Evolutionary conservation across 1,139 yeast genomes (phyloP).

Genomic region (Scheffersomyces illinoinensis): DNA sequence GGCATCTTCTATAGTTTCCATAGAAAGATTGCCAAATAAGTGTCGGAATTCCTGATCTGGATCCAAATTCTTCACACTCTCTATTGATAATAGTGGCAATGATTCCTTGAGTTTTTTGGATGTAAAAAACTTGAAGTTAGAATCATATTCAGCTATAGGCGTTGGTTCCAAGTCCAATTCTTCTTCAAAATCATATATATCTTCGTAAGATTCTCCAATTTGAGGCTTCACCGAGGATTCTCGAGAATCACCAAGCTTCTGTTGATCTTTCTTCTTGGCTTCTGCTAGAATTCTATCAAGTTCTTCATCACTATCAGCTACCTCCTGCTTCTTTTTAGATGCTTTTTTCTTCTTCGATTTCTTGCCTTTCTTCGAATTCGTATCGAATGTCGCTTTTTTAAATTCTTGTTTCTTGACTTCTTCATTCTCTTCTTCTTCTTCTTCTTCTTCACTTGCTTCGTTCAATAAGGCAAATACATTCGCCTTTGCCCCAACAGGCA

Average conservation of each 20-base stretch:
- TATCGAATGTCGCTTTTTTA: conserved; percentile 12
- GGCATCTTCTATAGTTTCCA: conserved; percentile 71
- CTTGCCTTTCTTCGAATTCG: conserved; percentile 11
- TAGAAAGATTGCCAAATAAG: conserved; percentile 72
- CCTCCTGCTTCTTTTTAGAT: conserved; percentile 9
- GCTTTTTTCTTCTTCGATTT: conserved; percentile 7
- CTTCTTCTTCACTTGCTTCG: conserved; percentile 37
- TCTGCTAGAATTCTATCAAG: conserved; percentile 42
- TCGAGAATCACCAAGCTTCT: background rate
- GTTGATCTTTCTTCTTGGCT: conserved; percentile 33
- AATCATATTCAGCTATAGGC: conserved; percentile 36
- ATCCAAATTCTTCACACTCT: conserved; percentile 59
- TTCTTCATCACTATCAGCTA: conserved; percentile 39
- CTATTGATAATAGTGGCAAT: conserved; percentile 42
- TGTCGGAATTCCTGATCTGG: conserved; percentile 77
- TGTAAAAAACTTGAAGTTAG: conserved; percentile 49
- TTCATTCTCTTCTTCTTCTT: conserved; percentile 22
- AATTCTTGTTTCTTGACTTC: conserved; percentile 16
- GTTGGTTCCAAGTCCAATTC: conserved; percentile 33
- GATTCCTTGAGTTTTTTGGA: conserved; percentile 38
- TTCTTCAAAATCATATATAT: conserved; percentile 31
- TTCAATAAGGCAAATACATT: conserved; percentile 59
- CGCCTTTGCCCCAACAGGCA: conserved; percentile 22
- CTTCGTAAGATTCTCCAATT: conserved; percentile 20
- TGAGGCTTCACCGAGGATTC: conserved; percentile 1